A percentile compares a stretch with the other conserved stretches of the same genome.
These are phyloP conservation scores for Saccharomycopsis sp. DNA, from an alignment of 805 yeast species.

Conservation along the genomic window DNA sequence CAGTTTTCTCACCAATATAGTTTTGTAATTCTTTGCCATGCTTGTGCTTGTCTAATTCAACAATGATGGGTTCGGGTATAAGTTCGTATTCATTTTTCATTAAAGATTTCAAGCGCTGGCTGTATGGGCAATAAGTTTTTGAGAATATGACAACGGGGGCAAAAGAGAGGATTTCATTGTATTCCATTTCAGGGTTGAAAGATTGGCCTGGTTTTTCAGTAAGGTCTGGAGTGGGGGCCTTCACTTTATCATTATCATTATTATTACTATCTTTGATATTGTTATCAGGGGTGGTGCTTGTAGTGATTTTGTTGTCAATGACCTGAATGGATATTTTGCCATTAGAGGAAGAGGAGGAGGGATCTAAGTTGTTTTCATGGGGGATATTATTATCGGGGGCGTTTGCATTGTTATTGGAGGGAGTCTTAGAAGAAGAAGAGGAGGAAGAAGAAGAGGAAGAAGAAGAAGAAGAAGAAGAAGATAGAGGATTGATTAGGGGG, in stretches of 20 bases:
- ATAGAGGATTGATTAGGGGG: too few relatives aligned
- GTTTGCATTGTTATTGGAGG: too few relatives aligned
- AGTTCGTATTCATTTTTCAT: constrained; percentile 56
- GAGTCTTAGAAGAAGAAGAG: too few relatives aligned
- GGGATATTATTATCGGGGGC: too few relatives aligned
- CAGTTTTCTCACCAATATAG: constrained; percentile 58
- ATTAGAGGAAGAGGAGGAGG: too few relatives aligned
- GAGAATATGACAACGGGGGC: constrained; percentile 60
- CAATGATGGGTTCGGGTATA: constrained; percentile 60
- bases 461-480: too few relatives aligned
- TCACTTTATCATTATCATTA: constrained; percentile 28
- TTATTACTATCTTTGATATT: constrained; percentile 28
- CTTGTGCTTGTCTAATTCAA: constrained; percentile 75
- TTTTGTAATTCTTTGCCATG: constrained; percentile 71
- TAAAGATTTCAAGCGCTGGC: constrained; percentile 59
- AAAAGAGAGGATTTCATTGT: constrained; percentile 44
- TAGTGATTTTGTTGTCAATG: background rate
- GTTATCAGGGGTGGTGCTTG: background rate
- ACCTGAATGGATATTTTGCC: too few relatives aligned
- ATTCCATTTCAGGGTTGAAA: constrained; percentile 46
- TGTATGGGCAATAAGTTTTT: constrained; percentile 62
- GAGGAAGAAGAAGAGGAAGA: too few relatives aligned
- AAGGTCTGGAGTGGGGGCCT: constrained; percentile 14
- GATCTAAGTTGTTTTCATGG: too few relatives aligned
- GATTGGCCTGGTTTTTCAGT: constrained; percentile 23